Evolutionary conservation across 2,329 filamentous ascomycete genomes (phyloP).

Genomic region (Fusarium anguioides): DNA sequence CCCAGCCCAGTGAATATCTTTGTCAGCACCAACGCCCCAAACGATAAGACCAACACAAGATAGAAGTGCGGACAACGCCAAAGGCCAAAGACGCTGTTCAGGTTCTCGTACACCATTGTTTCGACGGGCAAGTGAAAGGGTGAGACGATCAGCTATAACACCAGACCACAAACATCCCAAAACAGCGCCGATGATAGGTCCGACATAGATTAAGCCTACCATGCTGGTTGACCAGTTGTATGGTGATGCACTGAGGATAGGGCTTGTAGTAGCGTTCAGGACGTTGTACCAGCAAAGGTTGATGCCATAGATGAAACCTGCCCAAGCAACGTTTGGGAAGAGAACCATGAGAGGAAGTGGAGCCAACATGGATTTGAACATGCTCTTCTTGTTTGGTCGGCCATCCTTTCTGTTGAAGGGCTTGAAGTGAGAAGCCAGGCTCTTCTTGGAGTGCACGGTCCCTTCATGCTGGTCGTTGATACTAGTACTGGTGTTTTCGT

Average conservation of each 20-base stretch:
- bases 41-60: neutral
- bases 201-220: neutral
- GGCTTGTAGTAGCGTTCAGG: neutral
- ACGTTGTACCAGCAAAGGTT: slow-evolving; percentile 2
- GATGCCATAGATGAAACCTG: slow-evolving; percentile 6
- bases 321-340: neutral
- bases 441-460: neutral
- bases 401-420: neutral
- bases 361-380: neutral
- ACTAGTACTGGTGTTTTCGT: neutral
- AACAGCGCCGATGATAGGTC: neutral
- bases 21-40: neutral
- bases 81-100: neutral
- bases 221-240: neutral
- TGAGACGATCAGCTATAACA: neutral
- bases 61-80: neutral
- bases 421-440: neutral
- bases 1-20: neutral
- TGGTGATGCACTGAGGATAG: neutral
- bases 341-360: neutral
- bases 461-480: neutral
- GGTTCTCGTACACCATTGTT: neutral
- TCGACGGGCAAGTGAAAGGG: neutral
- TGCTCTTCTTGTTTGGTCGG: neutral
- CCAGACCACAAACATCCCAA: neutral